A percentile compares a stretch with the other conserved stretches of the same genome.
phyloP scores from a whole-genome alignment of 2,329 filamentous ascomycete genomes.

The Tolypocladium paradoxum region DNA sequence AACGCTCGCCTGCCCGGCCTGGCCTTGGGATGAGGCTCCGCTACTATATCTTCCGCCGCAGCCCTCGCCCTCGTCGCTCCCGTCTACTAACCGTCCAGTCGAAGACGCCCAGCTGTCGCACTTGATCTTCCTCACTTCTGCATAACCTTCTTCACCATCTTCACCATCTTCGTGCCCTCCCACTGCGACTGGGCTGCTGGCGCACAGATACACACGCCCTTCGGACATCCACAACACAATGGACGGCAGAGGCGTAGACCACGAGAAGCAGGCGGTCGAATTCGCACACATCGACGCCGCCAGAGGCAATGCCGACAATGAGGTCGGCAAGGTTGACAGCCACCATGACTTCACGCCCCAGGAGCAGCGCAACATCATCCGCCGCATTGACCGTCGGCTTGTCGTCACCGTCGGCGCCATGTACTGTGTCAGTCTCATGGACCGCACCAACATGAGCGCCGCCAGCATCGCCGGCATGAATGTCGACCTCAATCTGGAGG shows the following conservation, averaged over 20 bases:
- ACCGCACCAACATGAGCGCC: constrained; percentile 64
- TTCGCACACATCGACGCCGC: constrained; percentile 12
- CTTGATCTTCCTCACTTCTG: background rate
- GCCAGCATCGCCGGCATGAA: constrained; percentile 60
- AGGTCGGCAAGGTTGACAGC: constrained; percentile 22
- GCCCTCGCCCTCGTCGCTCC: background rate
- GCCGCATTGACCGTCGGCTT: constrained; percentile 56
- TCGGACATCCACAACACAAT: constrained; percentile 5
- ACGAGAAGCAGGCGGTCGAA: constrained; percentile 15
- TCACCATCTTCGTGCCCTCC: background rate
- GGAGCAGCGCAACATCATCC: constrained; percentile 59
- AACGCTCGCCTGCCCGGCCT: background rate
- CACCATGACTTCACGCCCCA: constrained; percentile 41
- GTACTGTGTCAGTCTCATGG: constrained; percentile 70
- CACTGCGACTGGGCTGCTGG: background rate
- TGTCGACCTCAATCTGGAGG: constrained; percentile 33
- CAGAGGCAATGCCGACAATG: constrained; percentile 13
- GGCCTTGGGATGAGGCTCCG: background rate
- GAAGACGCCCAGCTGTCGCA: background rate
- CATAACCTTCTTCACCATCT: background rate
- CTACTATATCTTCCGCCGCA: background rate
- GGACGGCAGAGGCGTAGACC: constrained; percentile 9
- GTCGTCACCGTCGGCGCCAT: constrained; percentile 52
- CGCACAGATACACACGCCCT: background rate
- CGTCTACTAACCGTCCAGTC: background rate